Evolutionary conservation across 2,329 filamentous ascomycete species (phyloP).

Genomic region (Colletotrichum karsti): DNA sequence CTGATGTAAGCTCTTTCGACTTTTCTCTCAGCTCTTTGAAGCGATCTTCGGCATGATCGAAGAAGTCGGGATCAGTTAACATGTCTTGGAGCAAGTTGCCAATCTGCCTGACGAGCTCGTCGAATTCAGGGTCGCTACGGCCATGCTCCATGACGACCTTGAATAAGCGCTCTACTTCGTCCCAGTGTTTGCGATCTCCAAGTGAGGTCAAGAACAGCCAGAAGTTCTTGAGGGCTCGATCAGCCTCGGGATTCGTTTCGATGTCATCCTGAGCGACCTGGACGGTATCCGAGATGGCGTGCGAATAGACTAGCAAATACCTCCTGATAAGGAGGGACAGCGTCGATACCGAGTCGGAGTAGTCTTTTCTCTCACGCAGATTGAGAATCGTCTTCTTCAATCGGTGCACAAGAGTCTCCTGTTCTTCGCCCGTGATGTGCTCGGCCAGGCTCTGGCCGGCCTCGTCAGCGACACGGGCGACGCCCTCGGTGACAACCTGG

Average conservation of each 20-base stretch:
- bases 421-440: slow-evolving; percentile 77
- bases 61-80: slow-evolving; percentile 86
- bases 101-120: slow-evolving; percentile 77
- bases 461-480: slow-evolving; percentile 61
- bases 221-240: slow-evolving; percentile 80
- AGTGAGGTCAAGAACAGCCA: slow-evolving; percentile 85
- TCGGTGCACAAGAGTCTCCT: slow-evolving; percentile 75
- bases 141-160: slow-evolving; percentile 77
- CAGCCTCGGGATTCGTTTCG: slow-evolving; percentile 76
- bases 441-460: slow-evolving; percentile 77
- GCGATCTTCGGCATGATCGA: slow-evolving; percentile 73
- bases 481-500: slow-evolving; percentile 61
- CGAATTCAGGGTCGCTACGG: slow-evolving; percentile 82
- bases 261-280: slow-evolving; percentile 75
- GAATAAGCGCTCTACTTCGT: slow-evolving; percentile 74
- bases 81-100: slow-evolving; percentile 81
- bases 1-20: slow-evolving; percentile 70
- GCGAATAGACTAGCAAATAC: slow-evolving; percentile 82
- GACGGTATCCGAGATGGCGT: slow-evolving; percentile 73
- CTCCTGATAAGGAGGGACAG: slow-evolving; percentile 79
- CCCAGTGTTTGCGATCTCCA: slow-evolving; percentile 78
- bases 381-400: slow-evolving; percentile 80
- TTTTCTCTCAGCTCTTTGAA: slow-evolving; percentile 60
- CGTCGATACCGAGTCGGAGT: slow-evolving; percentile 85
- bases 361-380: slow-evolving; percentile 80